Percentiles rank a stretch among this genome's conserved stretches.
These are phyloP conservation scores for Chloranthus sessilifolius DNA, from an alignment of 164 flowering plant species.

Conservation along the genomic window DNA sequence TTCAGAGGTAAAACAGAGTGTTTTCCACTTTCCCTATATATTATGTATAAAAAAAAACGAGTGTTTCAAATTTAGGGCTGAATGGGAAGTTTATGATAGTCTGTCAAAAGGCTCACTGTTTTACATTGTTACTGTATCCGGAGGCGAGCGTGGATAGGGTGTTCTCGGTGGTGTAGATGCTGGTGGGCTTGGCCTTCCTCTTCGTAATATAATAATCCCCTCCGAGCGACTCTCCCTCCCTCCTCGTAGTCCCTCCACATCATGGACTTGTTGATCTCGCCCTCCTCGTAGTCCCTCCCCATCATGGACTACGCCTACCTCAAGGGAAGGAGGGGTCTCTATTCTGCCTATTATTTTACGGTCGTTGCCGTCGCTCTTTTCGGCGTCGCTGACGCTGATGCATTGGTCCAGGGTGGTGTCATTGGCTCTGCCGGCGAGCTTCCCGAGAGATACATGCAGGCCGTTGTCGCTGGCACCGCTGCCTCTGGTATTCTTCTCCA, in stretches of 20 bases:
- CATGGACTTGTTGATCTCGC: no score
- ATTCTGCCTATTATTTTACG: constrained; percentile 54
- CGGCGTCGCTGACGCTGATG: constrained; percentile 63
- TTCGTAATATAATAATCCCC: constrained; percentile 31
- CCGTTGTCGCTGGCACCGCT: constrained; percentile 82
- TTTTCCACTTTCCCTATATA: no score
- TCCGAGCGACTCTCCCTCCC: constrained; percentile 37
- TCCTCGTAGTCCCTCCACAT: constrained; percentile 39
- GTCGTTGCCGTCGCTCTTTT: constrained; percentile 45
- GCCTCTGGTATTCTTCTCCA: constrained; percentile 56
- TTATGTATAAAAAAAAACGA: no score
- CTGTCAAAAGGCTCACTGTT: no score
- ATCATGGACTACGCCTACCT: constrained; percentile 59
- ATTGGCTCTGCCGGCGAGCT: constrained; percentile 84
- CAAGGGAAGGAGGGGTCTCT: constrained; percentile 60
- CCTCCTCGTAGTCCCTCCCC: constrained; percentile 58
- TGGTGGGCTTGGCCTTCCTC: constrained; percentile 39
- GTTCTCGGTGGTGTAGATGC: constrained; percentile 71
- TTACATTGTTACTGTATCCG: no score
- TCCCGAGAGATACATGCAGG: constrained; percentile 90
- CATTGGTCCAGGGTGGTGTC: constrained; percentile 69
- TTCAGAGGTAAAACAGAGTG: no score
- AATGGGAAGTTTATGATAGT: no score
- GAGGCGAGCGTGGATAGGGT: constrained; percentile 63
- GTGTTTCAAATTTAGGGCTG: no score